Percentiles rank a stretch among this genome's conserved stretches.
Evolutionary conservation across 2,329 filamentous ascomycete species (phyloP).

Genomic region (Aspergillus latus): DNA sequence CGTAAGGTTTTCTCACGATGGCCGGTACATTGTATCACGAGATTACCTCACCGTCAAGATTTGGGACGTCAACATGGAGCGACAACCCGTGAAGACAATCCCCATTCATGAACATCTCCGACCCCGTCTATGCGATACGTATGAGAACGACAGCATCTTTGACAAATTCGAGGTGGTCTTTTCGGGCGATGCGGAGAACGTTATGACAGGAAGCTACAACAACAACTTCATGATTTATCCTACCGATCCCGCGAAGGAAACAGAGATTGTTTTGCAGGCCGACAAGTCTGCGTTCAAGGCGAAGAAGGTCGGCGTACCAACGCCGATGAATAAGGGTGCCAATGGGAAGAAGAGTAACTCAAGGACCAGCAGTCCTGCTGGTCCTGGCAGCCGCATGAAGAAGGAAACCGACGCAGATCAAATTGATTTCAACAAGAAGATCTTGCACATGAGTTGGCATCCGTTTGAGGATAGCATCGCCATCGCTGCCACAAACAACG

Average conservation of each 20-base stretch:
- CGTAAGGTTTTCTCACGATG: slow-evolving; percentile 94
- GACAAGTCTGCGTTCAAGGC: slow-evolving; percentile 99
- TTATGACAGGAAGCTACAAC: slow-evolving; percentile 99
- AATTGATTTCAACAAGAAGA: slow-evolving; percentile 99
- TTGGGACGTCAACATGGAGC: slow-evolving; percentile 99
- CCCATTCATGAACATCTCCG: slow-evolving; percentile 97
- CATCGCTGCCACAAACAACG: slow-evolving; percentile 98
- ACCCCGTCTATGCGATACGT: slow-evolving; percentile 92
- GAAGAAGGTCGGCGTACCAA: slow-evolving; percentile 98
- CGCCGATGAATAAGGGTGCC: slow-evolving; percentile 77
- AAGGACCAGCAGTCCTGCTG: slow-evolving; percentile 82
- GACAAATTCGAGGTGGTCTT: slow-evolving; percentile 99
- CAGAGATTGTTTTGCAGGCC: slow-evolving; percentile 93
- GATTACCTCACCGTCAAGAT: slow-evolving; percentile 99
- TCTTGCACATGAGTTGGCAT: slow-evolving; percentile 99
- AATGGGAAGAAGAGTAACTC: slow-evolving; percentile 84
- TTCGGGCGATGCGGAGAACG: slow-evolving; percentile 95
- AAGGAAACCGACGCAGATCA: slow-evolving; percentile 99
- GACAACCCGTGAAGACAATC: slow-evolving; percentile 95
- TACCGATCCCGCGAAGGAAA: slow-evolving; percentile 91
- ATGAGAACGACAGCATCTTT: slow-evolving; percentile 99
- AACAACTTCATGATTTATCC: slow-evolving; percentile 99
- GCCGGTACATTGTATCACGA: slow-evolving; percentile 92
- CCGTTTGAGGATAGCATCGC: slow-evolving; percentile 99
- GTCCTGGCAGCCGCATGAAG: slow-evolving; percentile 89